A percentile compares a stretch with the other conserved stretches of the same genome.
phyloP scores from a whole-genome alignment of 495 filamentous ascomycete species.

The Xylaria acuta region DNA sequence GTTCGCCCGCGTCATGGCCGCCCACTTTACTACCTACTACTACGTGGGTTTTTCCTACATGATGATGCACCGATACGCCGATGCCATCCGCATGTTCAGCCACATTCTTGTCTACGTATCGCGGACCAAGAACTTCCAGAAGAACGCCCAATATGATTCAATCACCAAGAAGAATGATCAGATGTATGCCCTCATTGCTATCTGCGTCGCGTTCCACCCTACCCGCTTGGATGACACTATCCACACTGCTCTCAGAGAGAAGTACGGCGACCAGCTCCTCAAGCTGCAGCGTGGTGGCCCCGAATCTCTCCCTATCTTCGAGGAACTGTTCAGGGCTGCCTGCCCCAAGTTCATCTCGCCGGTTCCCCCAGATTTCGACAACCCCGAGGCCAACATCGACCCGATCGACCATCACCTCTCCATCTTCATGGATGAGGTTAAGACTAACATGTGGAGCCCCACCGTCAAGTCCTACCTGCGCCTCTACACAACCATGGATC shows the following conservation, averaged over 20 bases:
- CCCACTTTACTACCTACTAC: slow-evolving; percentile 99
- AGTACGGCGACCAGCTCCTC: slow-evolving; percentile 96
- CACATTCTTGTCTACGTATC: slow-evolving; percentile 99
- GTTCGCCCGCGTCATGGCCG: slow-evolving; percentile 99
- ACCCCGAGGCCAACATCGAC: slow-evolving; percentile 91
- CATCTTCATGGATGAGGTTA: slow-evolving; percentile 99
- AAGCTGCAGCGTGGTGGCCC: slow-evolving; percentile 95
- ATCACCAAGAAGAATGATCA: slow-evolving; percentile 99
- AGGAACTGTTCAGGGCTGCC: slow-evolving; percentile 92
- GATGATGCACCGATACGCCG: slow-evolving; percentile 99
- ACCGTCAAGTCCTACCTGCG: slow-evolving; percentile 97
- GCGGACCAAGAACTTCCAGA: slow-evolving; percentile 99
- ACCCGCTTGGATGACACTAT: slow-evolving; percentile 98
- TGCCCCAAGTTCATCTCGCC: slow-evolving; percentile 99
- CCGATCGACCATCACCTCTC: slow-evolving; percentile 95
- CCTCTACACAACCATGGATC: slow-evolving; percentile 98
- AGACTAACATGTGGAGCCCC: slow-evolving; percentile 93
- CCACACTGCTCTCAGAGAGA: slow-evolving; percentile 95
- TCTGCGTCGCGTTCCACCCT: slow-evolving; percentile 96
- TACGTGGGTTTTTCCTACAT: slow-evolving; percentile 99
- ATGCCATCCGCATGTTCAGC: slow-evolving; percentile 99
- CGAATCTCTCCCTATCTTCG: slow-evolving; percentile 92
- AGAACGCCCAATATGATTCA: slow-evolving; percentile 95
- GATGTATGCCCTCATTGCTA: slow-evolving; percentile 98
- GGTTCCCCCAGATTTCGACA: slow-evolving; percentile 95